Conservation (phyloP, 768 basidiomycete genomes). For the Calocera cornea region DNA sequence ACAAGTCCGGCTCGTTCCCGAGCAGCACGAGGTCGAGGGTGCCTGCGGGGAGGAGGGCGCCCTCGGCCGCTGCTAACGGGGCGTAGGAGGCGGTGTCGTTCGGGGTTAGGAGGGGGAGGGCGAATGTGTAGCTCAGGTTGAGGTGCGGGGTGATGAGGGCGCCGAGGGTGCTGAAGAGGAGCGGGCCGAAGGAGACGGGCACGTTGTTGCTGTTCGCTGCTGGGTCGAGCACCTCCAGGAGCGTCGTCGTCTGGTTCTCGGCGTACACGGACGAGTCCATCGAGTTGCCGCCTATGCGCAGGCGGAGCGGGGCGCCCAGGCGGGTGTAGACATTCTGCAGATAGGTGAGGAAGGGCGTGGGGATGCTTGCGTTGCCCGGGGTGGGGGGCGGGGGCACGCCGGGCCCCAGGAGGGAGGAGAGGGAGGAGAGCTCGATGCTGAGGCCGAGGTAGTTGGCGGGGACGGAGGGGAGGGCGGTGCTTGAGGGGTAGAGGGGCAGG, state of each 20-base stretch:
- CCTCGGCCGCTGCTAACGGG: slow-evolving; percentile 6
- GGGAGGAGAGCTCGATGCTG: neutral
- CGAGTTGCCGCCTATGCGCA: slow-evolving; percentile 40
- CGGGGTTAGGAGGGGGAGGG: slow-evolving; percentile 6
- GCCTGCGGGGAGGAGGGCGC: neutral
- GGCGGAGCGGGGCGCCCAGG: slow-evolving; percentile 28
- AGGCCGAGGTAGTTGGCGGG: neutral
- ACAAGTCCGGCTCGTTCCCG: slow-evolving; percentile 14
- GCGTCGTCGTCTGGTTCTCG: slow-evolving; percentile 28
- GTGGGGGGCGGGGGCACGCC: too few species aligned
- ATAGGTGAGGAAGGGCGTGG: slow-evolving; percentile 8
- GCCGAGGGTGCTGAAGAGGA: slow-evolving; percentile 33
- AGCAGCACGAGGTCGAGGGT: slow-evolving; percentile 9
- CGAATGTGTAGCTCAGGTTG: slow-evolving; percentile 8
- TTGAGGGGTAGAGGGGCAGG: neutral
- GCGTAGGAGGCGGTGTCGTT: slow-evolving; percentile 7
- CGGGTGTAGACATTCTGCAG: slow-evolving; percentile 9
- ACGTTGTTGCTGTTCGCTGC: slow-evolving; percentile 31
- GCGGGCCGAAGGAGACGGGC: slow-evolving; percentile 36
- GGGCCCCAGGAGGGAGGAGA: neutral
- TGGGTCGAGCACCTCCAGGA: slow-evolving; percentile 28
- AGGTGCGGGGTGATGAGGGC: slow-evolving; percentile 12
- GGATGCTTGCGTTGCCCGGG: too few species aligned
- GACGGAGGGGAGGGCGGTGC: neutral
- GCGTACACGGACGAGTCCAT: slow-evolving; percentile 34